Evolutionary conservation across 768 basidiomycete species (phyloP), one percentile per base, ranked within the genome.

Genomic region (Baorangia bicolor): DNA sequence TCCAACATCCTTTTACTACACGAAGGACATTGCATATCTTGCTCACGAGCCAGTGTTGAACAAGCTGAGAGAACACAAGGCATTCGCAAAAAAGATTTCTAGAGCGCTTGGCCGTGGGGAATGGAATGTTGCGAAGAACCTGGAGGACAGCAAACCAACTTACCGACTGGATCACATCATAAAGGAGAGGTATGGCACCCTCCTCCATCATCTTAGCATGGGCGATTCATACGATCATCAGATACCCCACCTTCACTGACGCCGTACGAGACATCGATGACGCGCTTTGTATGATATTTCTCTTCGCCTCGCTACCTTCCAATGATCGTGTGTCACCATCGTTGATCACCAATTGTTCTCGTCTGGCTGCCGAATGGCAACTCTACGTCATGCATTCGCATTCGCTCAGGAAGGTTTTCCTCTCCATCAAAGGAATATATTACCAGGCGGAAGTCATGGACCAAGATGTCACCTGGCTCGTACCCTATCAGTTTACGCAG

Each of bases 361-460:
- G 92, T 44, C 81, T 99, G 33, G 84, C 93, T 9, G 85, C 93
- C 20, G 94, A 99, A 78, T 99, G 96, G 96, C 93, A 98, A 71
- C 77, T 98, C 30, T 99, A 94, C 74, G 81, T 95, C 37, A 92
- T 98, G 84, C 90, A 93, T 67, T 84, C 91, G 1, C 82, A 80
- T 57, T 80, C 89, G 14, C 80, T 98, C 38, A 84, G 89, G 49
- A 97, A 97, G 73, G 86, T 88, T 30, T 99, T 99, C 75, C 78
- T 99, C 52, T 94, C 92, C 39, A 96, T 99, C 73, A 98, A 98
- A 75, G 97, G 97, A 38, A 85, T 99, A 42, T 99, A 98, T 74
- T 98, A 95, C 72, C 95, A 98, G 74, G 95, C 93, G 10, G 92
- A 96, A 69, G 81, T 98, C 25, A 87, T 94, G 79, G 94, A 92